Conservation (phyloP, 352 stramenopile species). For the Phytophthora hybrid region DNA sequence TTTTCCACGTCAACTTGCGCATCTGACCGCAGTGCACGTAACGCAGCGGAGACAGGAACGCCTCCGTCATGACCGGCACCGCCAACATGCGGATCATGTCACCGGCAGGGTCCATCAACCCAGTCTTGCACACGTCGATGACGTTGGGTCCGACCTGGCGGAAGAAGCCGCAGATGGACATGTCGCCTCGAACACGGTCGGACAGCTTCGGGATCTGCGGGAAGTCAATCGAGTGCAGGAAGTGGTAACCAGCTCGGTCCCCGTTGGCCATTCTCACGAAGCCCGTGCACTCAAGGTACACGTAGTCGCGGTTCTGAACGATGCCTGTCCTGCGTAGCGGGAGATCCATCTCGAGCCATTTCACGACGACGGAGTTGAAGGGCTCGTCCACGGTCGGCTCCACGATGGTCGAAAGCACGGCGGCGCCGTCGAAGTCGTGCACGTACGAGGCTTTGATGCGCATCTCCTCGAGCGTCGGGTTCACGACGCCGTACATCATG, state of each 20-base stretch:
- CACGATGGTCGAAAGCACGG: constrained; percentile 47
- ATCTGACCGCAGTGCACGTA: constrained; percentile 67
- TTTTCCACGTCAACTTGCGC: constrained; percentile 73
- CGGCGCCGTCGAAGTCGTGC: constrained; percentile 40
- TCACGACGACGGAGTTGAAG: constrained; percentile 47
- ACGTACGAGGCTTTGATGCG: constrained; percentile 52
- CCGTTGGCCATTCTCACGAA: constrained; percentile 50
- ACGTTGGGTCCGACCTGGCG: constrained; percentile 53
- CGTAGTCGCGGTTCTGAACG: constrained; percentile 68
- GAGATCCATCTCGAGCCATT: constrained; percentile 59
- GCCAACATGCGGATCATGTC: constrained; percentile 54
- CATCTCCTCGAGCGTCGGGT: constrained; percentile 47
- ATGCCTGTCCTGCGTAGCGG: constrained; percentile 42
- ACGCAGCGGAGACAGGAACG: constrained; percentile 45
- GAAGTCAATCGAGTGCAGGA: constrained; percentile 72
- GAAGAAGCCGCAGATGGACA: constrained; percentile 67
- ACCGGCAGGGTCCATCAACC: constrained; percentile 41
- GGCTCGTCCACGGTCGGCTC: constrained; percentile 39
- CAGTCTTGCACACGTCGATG: constrained; percentile 56
- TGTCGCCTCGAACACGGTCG: constrained; percentile 46
- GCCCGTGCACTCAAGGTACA: constrained; percentile 65
- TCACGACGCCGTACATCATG: constrained; percentile 53
- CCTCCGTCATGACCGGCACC: constrained; percentile 47
- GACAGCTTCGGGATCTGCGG: constrained; percentile 48
- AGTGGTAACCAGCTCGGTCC: constrained; percentile 65